These are phyloP conservation scores for Geranium brycei DNA, from an alignment of 345 rosid genomes.

Conservation along the genomic window DNA sequence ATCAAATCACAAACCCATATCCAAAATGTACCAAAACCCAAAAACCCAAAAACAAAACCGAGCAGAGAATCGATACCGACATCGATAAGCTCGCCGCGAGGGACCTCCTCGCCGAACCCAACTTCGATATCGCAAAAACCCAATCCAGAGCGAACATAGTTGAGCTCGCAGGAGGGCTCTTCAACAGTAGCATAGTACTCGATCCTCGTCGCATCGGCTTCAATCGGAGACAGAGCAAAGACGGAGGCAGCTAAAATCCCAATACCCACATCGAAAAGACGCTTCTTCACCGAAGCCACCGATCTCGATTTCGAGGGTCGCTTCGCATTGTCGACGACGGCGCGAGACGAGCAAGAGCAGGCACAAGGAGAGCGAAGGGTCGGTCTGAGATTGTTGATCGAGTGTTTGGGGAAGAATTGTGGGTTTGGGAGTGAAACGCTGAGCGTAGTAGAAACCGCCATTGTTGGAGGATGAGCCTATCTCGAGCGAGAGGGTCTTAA, in stretches of 20 bases:
- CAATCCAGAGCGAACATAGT: slow-evolving; percentile 59
- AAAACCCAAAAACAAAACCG: neutral
- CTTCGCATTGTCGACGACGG: slow-evolving; percentile 3
- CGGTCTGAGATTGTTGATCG: neutral
- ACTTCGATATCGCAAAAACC: slow-evolving; percentile 67
- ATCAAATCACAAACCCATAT: too few relatives aligned
- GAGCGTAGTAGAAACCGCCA: neutral
- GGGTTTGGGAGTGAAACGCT: neutral
- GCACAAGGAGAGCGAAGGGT: slow-evolving; percentile 10
- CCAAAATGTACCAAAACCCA: too few relatives aligned
- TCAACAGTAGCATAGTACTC: slow-evolving; percentile 78
- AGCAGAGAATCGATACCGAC: slow-evolving; percentile 20
- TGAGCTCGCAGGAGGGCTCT: slow-evolving; percentile 69
- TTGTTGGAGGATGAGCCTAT: neutral
- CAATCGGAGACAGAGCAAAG: slow-evolving; percentile 44
- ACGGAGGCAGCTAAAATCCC: slow-evolving; percentile 64
- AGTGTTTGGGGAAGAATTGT: neutral
- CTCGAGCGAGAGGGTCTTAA: neutral
- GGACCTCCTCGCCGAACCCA: slow-evolving; percentile 63
- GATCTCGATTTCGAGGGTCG: slow-evolving; percentile 9
- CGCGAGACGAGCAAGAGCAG: slow-evolving; percentile 16
- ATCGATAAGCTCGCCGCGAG: slow-evolving; percentile 64
- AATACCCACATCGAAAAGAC: slow-evolving; percentile 33
- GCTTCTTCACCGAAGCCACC: slow-evolving; percentile 18
- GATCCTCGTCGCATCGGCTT: slow-evolving; percentile 77